Base-by-base conservation (phyloP, 192 early-diverging fungal species). In the Rhizophagus sp. region DNA sequence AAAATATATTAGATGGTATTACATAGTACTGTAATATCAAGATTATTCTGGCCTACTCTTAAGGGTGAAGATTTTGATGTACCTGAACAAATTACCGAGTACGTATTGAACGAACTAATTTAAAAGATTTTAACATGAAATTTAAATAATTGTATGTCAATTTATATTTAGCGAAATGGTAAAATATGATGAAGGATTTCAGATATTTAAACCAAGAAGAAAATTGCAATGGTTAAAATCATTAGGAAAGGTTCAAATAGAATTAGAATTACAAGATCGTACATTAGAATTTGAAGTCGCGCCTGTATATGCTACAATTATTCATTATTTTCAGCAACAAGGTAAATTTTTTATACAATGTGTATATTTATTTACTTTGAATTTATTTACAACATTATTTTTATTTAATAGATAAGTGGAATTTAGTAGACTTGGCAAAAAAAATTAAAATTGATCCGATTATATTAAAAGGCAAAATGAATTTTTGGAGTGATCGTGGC, bases 31-130 rank as follows among this genome's bases (percentile, higher is more conserved):
- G 82, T 93, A 19, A 83, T 92, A 7, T 94, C 93, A 3, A 84
- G 89, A 39, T 87, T 91, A 71, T 94, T 92, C 81, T 94, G 93
- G 93, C 84, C 89, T 11, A 62, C 69, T 25, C 76, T 86, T 15
- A 80, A 85, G 19, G 50, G 79, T 34, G 84, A 85, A 24, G 68
- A 69, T 12, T 80, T 89, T 6, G 70, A 73, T 2, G 64, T 89
- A 36, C 92, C 92, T 0, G n/a, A 69, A 15, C 65, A 50, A 8
- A 85, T 90, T 70, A 64, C 81, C n/a, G 79, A 77, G 75, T 84
- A 82, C 47, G 75, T 52, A n/a, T 62, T 11, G 4, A 0, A 57
- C 17, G 4, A 0, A 57, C 17, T 70, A 27, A 52, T 34, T n/a
- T n/a, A 12, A 41, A 41, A 47, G 44, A 2, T 76, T 15, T 33